Conservation (phyloP, 169 alveolate species). For the Eimeria mitis region DNA sequence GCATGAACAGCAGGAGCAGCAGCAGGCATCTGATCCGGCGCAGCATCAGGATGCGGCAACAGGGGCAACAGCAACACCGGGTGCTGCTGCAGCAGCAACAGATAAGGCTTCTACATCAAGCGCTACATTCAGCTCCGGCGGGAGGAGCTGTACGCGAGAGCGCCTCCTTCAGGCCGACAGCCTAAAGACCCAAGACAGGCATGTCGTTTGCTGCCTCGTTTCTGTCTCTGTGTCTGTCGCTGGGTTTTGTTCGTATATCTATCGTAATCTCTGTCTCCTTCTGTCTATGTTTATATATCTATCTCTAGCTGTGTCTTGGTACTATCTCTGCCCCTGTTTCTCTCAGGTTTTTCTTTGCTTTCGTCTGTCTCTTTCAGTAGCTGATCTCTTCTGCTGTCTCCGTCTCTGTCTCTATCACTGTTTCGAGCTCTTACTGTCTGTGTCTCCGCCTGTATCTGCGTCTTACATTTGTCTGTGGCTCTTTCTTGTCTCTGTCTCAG, state of each 20-base stretch:
- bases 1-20: too few species aligned
- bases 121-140: neutral
- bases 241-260: neutral
- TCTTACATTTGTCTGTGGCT: too few species aligned
- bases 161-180: constrained; percentile 23
- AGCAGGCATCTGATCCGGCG: neutral
- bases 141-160: neutral
- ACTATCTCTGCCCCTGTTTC: too few species aligned
- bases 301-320: too few species aligned
- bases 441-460: too few species aligned
- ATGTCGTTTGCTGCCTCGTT: neutral
- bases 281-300: too few species aligned
- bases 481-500: too few species aligned
- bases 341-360: too few species aligned
- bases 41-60: constrained; percentile 28
- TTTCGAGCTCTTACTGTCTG: too few species aligned
- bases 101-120: neutral
- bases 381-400: too few species aligned
- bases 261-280: neutral
- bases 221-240: neutral
- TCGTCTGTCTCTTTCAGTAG: too few species aligned
- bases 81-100: neutral
- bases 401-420: too few species aligned
- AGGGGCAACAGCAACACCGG: neutral
- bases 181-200: neutral